A percentile compares a stretch with the other conserved stretches of the same genome.
These are phyloP conservation scores for Dioszegia crocea DNA, from an alignment of 768 basidiomycete genomes.

Conservation along the genomic window DNA sequence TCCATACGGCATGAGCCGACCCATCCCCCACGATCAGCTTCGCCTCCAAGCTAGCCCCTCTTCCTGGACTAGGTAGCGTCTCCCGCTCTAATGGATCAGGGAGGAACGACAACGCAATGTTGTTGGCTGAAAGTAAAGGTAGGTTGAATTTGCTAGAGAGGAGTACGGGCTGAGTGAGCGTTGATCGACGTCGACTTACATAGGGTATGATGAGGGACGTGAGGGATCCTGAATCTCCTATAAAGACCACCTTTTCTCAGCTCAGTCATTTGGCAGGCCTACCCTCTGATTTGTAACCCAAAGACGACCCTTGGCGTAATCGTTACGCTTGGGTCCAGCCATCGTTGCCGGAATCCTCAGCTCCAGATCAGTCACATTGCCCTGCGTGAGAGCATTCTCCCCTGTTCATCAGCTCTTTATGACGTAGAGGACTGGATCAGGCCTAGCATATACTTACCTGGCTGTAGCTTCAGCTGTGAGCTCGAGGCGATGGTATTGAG, in stretches of 20 bases:
- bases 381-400: conserved; percentile 22
- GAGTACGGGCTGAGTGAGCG: conserved; percentile 19
- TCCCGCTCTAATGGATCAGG: conserved; percentile 13
- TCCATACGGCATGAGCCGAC: conserved; percentile 37
- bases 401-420: conserved; percentile 12
- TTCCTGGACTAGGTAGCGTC: conserved; percentile 27
- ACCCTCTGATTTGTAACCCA: conserved; percentile 43
- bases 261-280: conserved; percentile 1
- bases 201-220: conserved; percentile 28
- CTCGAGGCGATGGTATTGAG: not conserved
- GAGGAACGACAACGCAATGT: conserved; percentile 28
- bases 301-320: conserved; percentile 26
- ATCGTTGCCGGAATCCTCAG: conserved; percentile 35
- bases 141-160: conserved; percentile 31
- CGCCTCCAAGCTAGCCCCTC: conserved; percentile 28
- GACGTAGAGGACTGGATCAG: too few species aligned
- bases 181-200: conserved; percentile 12
- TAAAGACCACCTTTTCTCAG: conserved; percentile 12
- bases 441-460: conserved; percentile 1
- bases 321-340: conserved; percentile 34
- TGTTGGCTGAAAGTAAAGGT: conserved; percentile 35
- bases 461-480: not conserved
- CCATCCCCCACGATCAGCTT: conserved; percentile 39
- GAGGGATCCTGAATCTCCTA: not conserved
- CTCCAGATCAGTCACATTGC: conserved; percentile 31